Evolutionary conservation across 208 protist genomes (phyloP).

Genomic region (Trypanosoma boissoni): DNA sequence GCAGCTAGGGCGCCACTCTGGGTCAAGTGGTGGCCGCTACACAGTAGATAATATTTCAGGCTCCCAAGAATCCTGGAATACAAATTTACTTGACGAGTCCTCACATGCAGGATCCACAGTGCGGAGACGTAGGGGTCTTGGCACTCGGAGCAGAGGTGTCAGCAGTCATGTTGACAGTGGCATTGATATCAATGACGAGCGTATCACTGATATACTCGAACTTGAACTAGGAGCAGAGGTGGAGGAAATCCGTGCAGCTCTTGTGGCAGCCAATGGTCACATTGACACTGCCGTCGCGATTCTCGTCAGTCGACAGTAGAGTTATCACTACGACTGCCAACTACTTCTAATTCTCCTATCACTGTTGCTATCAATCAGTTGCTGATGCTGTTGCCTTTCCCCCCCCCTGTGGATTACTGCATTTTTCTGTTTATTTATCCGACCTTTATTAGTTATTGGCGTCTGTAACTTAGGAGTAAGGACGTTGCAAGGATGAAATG

Average conservation of each 20-base stretch:
- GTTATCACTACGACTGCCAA: no score
- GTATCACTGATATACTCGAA: slow-evolving; percentile 40
- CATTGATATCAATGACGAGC: slow-evolving; percentile 24
- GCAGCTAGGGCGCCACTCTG: not conserved
- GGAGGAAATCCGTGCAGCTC: slow-evolving; percentile 37
- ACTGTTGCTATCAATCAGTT: no score
- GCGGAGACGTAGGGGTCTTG: not conserved
- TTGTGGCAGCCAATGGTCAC: slow-evolving; percentile 42
- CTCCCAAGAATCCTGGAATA: not conserved
- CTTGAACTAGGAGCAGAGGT: slow-evolving; percentile 44
- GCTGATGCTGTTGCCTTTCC: no score
- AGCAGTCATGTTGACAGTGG: not conserved
- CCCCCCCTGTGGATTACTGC: no score
- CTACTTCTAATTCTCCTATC: no score
- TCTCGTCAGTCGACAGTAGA: slow-evolving; percentile 31
- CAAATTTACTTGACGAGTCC: not conserved
- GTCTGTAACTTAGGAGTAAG: no score
- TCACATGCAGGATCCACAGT: not conserved
- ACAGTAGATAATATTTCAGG: slow-evolving; percentile 45
- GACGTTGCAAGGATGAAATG: no score
- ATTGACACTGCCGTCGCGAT: slow-evolving; percentile 54
- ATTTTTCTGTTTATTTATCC: no score
- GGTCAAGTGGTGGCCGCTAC: slow-evolving; percentile 42
- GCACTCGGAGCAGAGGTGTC: not conserved
- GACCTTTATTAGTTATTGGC: no score